Base-by-base conservation (phyloP, 2,329 filamentous ascomycete genomes). In the Bipolaris bicolor region DNA sequence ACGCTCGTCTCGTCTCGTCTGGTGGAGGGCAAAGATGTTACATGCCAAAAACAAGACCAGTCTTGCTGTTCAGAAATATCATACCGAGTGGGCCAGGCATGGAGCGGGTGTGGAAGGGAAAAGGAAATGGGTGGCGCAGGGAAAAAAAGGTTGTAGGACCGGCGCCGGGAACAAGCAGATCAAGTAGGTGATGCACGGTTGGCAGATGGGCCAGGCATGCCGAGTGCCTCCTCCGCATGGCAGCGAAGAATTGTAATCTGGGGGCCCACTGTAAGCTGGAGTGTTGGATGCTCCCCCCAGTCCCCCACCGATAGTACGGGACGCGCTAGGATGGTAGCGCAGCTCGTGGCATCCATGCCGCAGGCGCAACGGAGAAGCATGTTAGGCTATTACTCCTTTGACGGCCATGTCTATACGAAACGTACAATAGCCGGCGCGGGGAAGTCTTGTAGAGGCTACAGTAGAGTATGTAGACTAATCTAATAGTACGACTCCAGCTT, bases 111-210 rank as follows among this genome's bases (percentile, higher is more conserved):
- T 29, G 20, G 22, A 46, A n/a, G 40, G 37, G 39, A 51, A 54
- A 36, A 52, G 33, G 37, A 57, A 34, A 36, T 44, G 45, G 37
- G 39, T 44, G 40, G 53, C 45, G 51, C 26, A 11, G 34, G 22
- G 54, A 45, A 29, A 41, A 48, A 45, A 41, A 45, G 59, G 33
- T 33, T 59, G 20, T 29, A 31, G 55, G 33, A 39, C 43, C 41
- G 41, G 31, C 55, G 44, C 39, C 31, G 56, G 49, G 26, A 56
- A 22, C 40, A 15, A 39, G 50, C 10, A 37, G 53, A 52, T 52
- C 49, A 58, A 44, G 57, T 39, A 57, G 53, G 61, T 69, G 64
- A 71, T 71, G 69, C 72, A 73, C 46, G 41, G 36, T 31, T 41
- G 52, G 16, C 24, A 11, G 50, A 50, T 33, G 55, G 50, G 50